Evolutionary conservation across 768 basidiomycete genomes (phyloP), one percentile per base, ranked within the genome.

Genomic region (Leccinum imitatum): DNA sequence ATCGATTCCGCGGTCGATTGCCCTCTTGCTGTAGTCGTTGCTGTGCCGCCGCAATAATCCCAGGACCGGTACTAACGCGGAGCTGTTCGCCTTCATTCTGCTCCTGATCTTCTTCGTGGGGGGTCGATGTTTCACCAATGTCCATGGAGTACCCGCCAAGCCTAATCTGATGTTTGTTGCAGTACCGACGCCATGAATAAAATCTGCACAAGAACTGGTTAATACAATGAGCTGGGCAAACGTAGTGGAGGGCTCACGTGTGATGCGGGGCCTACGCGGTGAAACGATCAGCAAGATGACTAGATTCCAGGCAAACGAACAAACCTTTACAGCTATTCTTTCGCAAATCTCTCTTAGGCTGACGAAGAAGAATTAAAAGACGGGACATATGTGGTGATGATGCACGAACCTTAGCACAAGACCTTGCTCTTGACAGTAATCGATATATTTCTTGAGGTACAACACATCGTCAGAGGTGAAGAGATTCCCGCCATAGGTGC

Each of bases 141-240:
- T 83, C 87, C 91, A 93, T 93, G 9, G 84, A 77, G 65, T 93
- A 94, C 2, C 91, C 90, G 25, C 90, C 90, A 0, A 94, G 79
- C n/a, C 90, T 86, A 53, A 94, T 94, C 72, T 93, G 90, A 71
- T 94, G 91, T 69, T 93, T 94, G 71, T 94, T 94, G 77, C 92
- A 94, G 68, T 93, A 94, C 48, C 92, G 84, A 44, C 92, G 83
- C 92, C 92, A 94, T 1, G 91, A 93, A 70, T 92, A 93, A 71
- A 93, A 93, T 11, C 91, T 93, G 57, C 21, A 54, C 39, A 47
- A 21, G 21, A 2, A n/a, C 56, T 21, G 44, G 59, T 54, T 30
- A 52, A 58, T 27, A 21, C n/a, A 14, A 27, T 30, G 50, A 27
- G 48, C 14, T 19, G 10, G 41, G 47, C 4, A 19, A 3, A 7